These are phyloP conservation scores for Hanseniaspora pseudoguilliermondii DNA, from an alignment of 805 yeast species.

Conservation along the genomic window DNA sequence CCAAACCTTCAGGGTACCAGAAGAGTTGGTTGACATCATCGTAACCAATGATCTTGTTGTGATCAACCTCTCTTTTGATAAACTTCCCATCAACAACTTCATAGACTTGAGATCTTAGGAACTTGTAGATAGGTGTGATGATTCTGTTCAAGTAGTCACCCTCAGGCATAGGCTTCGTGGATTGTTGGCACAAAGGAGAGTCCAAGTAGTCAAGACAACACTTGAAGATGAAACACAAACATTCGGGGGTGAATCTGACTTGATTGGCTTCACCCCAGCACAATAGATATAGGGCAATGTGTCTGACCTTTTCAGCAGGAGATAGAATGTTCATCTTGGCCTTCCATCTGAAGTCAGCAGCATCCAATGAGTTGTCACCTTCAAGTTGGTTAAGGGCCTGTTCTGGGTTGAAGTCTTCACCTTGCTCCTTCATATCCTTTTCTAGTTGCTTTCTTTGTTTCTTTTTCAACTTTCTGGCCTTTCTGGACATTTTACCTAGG, in stretches of 20 bases:
- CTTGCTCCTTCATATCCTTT: constrained; percentile 46
- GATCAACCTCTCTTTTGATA: constrained; percentile 76
- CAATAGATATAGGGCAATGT: constrained; percentile 58
- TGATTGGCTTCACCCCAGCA: constrained; percentile 89
- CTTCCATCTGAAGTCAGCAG: constrained; percentile 73
- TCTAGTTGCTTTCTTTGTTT: constrained; percentile 68
- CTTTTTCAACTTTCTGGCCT: constrained; percentile 69
- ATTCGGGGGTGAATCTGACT: constrained; percentile 85
- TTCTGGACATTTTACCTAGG: constrained; percentile 61
- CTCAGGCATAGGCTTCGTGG: constrained; percentile 70
- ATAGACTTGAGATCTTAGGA: constrained; percentile 67
- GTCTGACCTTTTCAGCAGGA: constrained; percentile 72
- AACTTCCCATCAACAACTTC: constrained; percentile 72
- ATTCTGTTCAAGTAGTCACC: constrained; percentile 84
- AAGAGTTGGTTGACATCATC: constrained; percentile 97
- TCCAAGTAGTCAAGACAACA: constrained; percentile 82
- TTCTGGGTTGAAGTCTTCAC: constrained; percentile 52
- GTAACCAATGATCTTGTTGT: constrained; percentile 72
- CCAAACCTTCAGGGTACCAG: constrained; percentile 99
- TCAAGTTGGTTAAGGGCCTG: constrained; percentile 50
- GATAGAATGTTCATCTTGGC: constrained; percentile 59
- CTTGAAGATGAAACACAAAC: constrained; percentile 86
- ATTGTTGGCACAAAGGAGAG: constrained; percentile 84
- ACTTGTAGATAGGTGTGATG: constrained; percentile 78
- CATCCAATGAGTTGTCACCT: constrained; percentile 76